Percentiles rank a stretch among this genome's conserved stretches.
These are phyloP conservation scores for Penicillium fimorum DNA, from an alignment of 495 filamentous ascomycete genomes.

Conservation along the genomic window DNA sequence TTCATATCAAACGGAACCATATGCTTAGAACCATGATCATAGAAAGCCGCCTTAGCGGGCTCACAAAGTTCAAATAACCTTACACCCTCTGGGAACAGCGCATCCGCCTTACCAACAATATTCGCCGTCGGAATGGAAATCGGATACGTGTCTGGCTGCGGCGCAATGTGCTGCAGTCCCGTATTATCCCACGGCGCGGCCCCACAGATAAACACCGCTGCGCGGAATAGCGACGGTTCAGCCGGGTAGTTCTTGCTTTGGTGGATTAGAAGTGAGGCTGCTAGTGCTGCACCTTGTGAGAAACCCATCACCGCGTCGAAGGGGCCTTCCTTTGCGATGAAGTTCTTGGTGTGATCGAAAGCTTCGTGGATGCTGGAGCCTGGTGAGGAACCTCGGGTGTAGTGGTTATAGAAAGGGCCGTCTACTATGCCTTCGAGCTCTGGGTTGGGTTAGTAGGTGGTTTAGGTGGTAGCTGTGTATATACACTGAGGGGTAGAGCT, in stretches of 20 bases:
- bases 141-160: constrained; percentile 18
- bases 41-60: constrained; percentile 31
- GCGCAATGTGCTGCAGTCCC: constrained; percentile 18
- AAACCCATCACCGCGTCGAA: constrained; percentile 50
- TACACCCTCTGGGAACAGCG: constrained; percentile 30
- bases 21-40: constrained; percentile 42
- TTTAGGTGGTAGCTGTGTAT: neutral
- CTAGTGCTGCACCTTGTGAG: constrained; percentile 45
- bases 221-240: constrained; percentile 34
- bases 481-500: neutral
- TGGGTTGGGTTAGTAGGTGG: constrained; percentile 9
- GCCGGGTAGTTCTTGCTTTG: constrained; percentile 32
- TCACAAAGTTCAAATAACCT: constrained; percentile 38
- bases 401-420: constrained; percentile 43
- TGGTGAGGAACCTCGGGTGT: constrained; percentile 27
- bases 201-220: constrained; percentile 43
- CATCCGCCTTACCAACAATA: constrained; percentile 40
- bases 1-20: constrained; percentile 41
- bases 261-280: constrained; percentile 34
- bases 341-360: constrained; percentile 32
- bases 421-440: constrained; percentile 38
- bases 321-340: constrained; percentile 38
- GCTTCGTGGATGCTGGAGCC: constrained; percentile 30
- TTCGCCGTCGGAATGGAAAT: constrained; percentile 41
- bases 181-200: constrained; percentile 33